A percentile compares a stretch with the other conserved stretches of the same genome.
phyloP scores from a whole-genome alignment of 768 basidiomycete genomes.

The Suillus variegatus region DNA sequence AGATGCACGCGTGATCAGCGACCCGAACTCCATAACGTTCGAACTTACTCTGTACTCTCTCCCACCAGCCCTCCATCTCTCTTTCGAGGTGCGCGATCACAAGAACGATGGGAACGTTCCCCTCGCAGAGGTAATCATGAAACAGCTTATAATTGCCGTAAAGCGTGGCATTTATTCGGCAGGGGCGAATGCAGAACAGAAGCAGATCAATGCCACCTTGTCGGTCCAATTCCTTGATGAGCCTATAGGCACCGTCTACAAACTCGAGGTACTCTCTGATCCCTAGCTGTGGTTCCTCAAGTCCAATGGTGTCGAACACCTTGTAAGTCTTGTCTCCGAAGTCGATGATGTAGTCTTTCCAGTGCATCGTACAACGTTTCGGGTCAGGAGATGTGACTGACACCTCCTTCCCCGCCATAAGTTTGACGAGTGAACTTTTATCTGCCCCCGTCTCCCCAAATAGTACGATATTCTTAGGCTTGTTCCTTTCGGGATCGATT shows the following conservation, averaged over 20 bases:
- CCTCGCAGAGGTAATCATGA: constrained; percentile 38
- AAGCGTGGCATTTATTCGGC: constrained; percentile 30
- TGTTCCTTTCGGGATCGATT: not conserved
- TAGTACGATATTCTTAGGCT: constrained; percentile 25
- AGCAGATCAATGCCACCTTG: constrained; percentile 34
- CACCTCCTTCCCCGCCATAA: constrained; percentile 32
- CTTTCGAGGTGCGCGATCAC: constrained; percentile 43
- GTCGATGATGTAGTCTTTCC: constrained; percentile 25
- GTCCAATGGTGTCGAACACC: constrained; percentile 32
- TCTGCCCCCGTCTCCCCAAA: constrained; percentile 35
- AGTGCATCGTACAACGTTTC: constrained; percentile 35
- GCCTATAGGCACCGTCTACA: constrained; percentile 28
- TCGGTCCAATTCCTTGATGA: constrained; percentile 23
- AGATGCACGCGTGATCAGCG: constrained; percentile 43
- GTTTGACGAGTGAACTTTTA: constrained; percentile 48
- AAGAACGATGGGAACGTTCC: constrained; percentile 41
- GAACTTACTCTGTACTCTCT: constrained; percentile 27
- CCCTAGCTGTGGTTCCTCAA: constrained; percentile 30
- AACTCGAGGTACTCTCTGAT: constrained; percentile 30
- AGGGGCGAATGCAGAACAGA: constrained; percentile 40
- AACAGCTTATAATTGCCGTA: constrained; percentile 43
- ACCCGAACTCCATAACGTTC: constrained; percentile 27
- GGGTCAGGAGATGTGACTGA: constrained; percentile 35
- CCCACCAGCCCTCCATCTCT: constrained; percentile 41
- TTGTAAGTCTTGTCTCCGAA: constrained; percentile 15